These are phyloP conservation scores for Carnegiea gigantea DNA, from an alignment of 179 eudicot genomes.

Conservation along the genomic window DNA sequence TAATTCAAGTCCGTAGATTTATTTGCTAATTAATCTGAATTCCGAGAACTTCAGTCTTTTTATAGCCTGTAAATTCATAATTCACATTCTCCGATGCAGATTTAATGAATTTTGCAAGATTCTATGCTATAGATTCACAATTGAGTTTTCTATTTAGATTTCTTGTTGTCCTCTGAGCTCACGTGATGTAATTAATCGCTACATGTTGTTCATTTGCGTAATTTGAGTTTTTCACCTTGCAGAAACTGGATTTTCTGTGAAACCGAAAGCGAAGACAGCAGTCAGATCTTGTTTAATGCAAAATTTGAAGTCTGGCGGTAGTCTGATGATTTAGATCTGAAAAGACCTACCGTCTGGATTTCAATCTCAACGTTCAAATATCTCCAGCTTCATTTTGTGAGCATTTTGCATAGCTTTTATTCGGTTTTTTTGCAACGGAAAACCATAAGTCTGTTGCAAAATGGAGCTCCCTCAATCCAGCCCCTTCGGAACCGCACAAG, in stretches of 20 bases:
- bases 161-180: neutral
- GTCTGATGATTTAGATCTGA: slow-evolving; percentile 23
- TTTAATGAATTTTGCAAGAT: neutral
- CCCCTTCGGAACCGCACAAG: slow-evolving; percentile 61
- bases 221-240: slow-evolving; percentile 6
- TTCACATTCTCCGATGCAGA: neutral
- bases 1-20: neutral
- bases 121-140: slow-evolving; percentile 1
- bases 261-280: slow-evolving; percentile 30
- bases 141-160: neutral
- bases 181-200: neutral
- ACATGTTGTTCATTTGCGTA: neutral
- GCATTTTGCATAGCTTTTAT: slow-evolving; percentile 14
- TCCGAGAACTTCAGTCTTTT: neutral
- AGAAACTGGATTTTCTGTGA: slow-evolving; percentile 1
- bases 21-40: neutral
- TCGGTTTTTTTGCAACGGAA: slow-evolving; percentile 1
- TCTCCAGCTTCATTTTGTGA: neutral
- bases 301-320: neutral
- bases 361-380: slow-evolving; percentile 16
- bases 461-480: slow-evolving; percentile 96
- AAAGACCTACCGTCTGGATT: slow-evolving; percentile 5
- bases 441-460: slow-evolving; percentile 7
- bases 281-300: slow-evolving; percentile 26
- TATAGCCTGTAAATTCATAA: neutral